A percentile compares a stretch with the other conserved stretches of the same genome.
Evolutionary conservation across 331 rosid genomes (phyloP).

Genomic region (Telfairia occidentalis): DNA sequence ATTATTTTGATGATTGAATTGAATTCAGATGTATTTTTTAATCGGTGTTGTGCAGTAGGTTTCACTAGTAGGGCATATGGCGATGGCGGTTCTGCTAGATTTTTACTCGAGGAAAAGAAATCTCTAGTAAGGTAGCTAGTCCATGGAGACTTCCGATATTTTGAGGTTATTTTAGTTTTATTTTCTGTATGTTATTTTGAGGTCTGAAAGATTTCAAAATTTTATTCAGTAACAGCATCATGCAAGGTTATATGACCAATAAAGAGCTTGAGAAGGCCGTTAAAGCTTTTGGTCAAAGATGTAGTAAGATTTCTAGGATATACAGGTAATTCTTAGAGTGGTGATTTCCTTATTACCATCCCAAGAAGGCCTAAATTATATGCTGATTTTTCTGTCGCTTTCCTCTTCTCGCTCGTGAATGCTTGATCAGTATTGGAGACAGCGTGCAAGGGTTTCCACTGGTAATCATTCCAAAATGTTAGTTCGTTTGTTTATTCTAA

Average conservation of each 20-base stretch:
- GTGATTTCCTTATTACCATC: not conserved
- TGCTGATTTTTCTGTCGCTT: constrained; percentile 58
- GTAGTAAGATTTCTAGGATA: constrained; percentile 72
- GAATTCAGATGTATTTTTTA: not conserved
- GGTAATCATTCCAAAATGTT: constrained; percentile 47
- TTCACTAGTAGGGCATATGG: constrained; percentile 15
- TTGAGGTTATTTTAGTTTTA: not conserved
- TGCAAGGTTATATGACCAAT: constrained; percentile 71
- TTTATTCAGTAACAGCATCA: constrained; percentile 29
- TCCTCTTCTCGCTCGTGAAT: constrained; percentile 49
- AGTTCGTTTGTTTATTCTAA: constrained; percentile 13
- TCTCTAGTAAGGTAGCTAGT: constrained; percentile 32
- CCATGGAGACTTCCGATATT: not conserved
- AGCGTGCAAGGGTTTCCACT: constrained; percentile 85
- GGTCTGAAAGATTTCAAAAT: not conserved
- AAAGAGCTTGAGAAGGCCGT: constrained; percentile 60
- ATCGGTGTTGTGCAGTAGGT: constrained; percentile 17
- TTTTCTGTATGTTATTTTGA: constrained; percentile 4
- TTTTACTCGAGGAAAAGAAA: constrained; percentile 31
- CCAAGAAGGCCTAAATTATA: not conserved
- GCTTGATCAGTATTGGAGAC: constrained; percentile 73
- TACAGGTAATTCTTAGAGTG: constrained; percentile 60
- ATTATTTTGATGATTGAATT: not conserved
- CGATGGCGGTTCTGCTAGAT: constrained; percentile 33
- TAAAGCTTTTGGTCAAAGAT: constrained; percentile 47